Base-by-base conservation (phyloP, 257 asterid species). In the Coffea eugenioides region DNA sequence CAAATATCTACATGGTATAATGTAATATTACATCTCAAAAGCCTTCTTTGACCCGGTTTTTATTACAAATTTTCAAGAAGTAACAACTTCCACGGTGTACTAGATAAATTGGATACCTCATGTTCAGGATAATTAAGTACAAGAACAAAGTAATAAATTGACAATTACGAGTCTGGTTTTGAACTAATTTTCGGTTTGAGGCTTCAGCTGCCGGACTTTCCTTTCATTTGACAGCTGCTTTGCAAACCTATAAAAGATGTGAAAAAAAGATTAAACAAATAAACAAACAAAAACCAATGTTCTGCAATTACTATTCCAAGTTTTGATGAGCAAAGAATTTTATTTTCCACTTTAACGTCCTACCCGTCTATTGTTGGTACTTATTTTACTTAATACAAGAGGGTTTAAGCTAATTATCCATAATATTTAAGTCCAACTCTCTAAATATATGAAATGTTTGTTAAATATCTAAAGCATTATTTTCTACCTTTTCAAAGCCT, bases 401-500 rank as follows among this genome's bases (percentile, higher is more conserved):
- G 3, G 43, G 59, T 11, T 54, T 54, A 59, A 20, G 25, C 66
- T 6, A 6, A 20, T 59, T 6, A n/a, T 5, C 10, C 15, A 39
- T 39, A 39, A 39, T 39, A 3, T 10, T 1, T 51, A 51, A 11
- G 11, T 61, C 34, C 31, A 61, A 61, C 18, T 61, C 12, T 23
- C 34, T 61, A 8, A 21, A 3, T 31, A 39, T 39, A 8, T 61
- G 14, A 68, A 36, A 13, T 68, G 5, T 68, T 6, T 6, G 18
- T 67, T 2, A 2, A 39, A 39, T 39, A 39, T 39, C 43, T 3
- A 12, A 34, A 34, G 41, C 15, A 6, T 39, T 68, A 18, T 13
- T 27, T 6, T 52, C 18, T 71, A 85, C 86, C 80, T 80, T 75
- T 69, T 83, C 69, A 88, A 61, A 54, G 86, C 90, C 49, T 82